Evolutionary conservation across 345 rosid species (phyloP).

Genomic region (Brassica nigra): DNA sequence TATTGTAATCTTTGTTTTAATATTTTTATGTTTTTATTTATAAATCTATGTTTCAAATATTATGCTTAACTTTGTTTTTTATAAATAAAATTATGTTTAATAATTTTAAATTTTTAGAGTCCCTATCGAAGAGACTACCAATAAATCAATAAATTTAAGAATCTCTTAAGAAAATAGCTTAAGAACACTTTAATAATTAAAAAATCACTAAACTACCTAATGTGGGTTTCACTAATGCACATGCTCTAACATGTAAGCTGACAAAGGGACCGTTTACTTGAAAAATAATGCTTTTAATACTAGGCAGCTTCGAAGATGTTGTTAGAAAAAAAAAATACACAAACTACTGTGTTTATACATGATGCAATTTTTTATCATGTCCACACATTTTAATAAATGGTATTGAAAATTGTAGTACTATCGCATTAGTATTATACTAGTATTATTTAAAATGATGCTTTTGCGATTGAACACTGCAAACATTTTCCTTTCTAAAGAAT

Average conservation of each 20-base stretch:
- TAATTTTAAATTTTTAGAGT: too few species aligned
- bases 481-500: constrained; percentile 16
- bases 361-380: background rate
- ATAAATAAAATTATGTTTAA: too few species aligned
- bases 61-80: too few species aligned
- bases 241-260: constrained; percentile 40
- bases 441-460: background rate
- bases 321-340: background rate
- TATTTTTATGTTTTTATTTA: too few species aligned
- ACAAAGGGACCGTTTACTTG: constrained; percentile 40
- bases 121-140: too few species aligned
- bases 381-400: constrained; percentile 1
- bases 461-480: constrained; percentile 21
- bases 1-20: too few species aligned
- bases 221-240: too few species aligned
- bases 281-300: constrained; percentile 23
- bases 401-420: constrained; percentile 1
- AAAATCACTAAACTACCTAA: too few species aligned
- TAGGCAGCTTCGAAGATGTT: constrained; percentile 30
- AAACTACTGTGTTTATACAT: constrained; percentile 13
- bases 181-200: too few species aligned
- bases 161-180: too few species aligned
- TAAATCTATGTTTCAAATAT: too few species aligned
- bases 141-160: too few species aligned
- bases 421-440: background rate